Base-by-base conservation (phyloP, 2,329 filamentous ascomycete species). In the Podosphaera fusca region DNA sequence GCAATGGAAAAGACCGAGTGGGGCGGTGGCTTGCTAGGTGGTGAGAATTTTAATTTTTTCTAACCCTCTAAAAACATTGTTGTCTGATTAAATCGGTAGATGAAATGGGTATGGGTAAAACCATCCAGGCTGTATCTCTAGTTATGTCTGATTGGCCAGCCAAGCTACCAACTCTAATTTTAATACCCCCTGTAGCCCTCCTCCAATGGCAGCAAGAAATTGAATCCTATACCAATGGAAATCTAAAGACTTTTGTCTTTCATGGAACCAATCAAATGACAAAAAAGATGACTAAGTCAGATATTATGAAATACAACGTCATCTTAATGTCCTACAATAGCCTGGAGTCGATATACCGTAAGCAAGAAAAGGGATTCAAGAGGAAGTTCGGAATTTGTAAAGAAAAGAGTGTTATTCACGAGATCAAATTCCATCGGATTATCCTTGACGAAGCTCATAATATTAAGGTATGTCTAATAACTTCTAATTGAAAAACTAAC, bases 91-190 rank as follows among this genome's bases (percentile, higher is more conserved):
- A 36, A 36, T 53, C 6, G 34, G 29, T 29, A 53, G 51, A 98
- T 64, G 92, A 98, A 70, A 98, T 98, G 92, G 92, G 92, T 5
- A 85, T 98, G 71, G 92, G 92, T 55, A 98, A 98, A 73, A 98
- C 92, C 0, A 96, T 98, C 55, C 92, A 98, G 70, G 90, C 92
- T 2, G 92, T 98, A 21, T 95, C 90, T 2, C 77, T 98, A 50
- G 88, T 98, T 69, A 96, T 96, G 92, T 95, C 90, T 0, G 89
- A 96, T 67, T 95, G 86, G 64, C 90, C 89, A 2, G 85, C 82
- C 30, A 84, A 84, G 63, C 72, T 83, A 57, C 90, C 92, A 1
- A 85, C 87, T 0, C 74, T 96, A 3, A 89, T 96, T 1, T 76
- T 95, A 38, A 88, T 95, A 0, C 90, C 90, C 0, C 90, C 90